Conservation (phyloP, 1,284 basidiomycete genomes). For the Fomitopsis palustris region DNA sequence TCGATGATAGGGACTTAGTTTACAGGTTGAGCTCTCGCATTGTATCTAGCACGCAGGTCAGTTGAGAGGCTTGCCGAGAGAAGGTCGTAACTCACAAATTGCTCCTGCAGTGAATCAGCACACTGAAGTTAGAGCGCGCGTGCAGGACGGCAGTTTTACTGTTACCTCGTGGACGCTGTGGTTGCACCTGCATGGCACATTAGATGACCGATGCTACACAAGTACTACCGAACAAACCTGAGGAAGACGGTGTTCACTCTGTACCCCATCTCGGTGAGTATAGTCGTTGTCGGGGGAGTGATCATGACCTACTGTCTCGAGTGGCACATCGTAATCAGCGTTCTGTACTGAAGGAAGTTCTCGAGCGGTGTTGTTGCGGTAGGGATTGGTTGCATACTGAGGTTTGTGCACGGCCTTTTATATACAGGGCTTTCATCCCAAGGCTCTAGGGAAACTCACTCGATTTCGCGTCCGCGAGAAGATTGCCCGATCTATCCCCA, state of each 20-base stretch:
- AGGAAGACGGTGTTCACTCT: neutral
- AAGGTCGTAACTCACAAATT: conserved; percentile 42
- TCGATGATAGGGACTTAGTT: conserved; percentile 62
- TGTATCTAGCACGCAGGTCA: conserved; percentile 45
- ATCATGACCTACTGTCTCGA: conserved; percentile 21
- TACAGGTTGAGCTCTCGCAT: conserved; percentile 57
- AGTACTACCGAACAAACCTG: neutral
- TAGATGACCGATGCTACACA: conserved; percentile 13
- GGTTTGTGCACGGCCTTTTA: conserved; percentile 1
- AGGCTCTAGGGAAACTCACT: neutral
- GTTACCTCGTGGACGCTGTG: neutral
- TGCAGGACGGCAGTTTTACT: neutral
- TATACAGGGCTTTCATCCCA: neutral
- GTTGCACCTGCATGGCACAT: conserved; percentile 18
- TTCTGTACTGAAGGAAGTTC: neutral
- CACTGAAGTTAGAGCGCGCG: neutral
- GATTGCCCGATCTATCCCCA: conserved; percentile 3
- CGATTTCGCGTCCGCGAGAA: neutral
- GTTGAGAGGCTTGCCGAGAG: neutral
- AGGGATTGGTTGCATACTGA: neutral
- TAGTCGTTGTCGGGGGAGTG: neutral
- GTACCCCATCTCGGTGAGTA: neutral
- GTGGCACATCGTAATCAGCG: conserved; percentile 17
- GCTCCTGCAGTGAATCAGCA: conserved; percentile 32
- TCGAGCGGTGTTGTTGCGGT: neutral